Base-by-base conservation (phyloP, 2,329 filamentous ascomycete species). In the Fusarium ramigenum region DNA sequence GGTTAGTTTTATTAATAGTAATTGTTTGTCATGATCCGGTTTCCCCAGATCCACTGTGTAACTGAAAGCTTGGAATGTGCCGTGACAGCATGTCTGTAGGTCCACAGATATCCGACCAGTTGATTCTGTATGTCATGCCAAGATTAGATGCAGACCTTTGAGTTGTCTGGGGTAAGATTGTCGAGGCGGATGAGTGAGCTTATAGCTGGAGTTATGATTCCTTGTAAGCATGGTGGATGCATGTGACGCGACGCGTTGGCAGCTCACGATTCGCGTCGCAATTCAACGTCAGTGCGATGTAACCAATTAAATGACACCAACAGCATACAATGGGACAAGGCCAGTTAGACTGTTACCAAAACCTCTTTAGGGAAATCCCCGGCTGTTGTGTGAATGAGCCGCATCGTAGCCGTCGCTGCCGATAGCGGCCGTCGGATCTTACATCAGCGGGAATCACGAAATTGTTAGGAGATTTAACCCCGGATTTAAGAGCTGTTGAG, bases 1-100 rank as follows among this genome's bases (percentile, higher is more conserved):
- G 60, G 63, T 58, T 50, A 32, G 44, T 37, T 46, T 57, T 70
- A 61, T 70, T 71, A 71, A 71, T 71, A 67, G 56, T 71, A 71
- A 71, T 71, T 28, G 25, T 49, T 39, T 53, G 19, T 60, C 43
- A 28, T 18, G 9, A 39, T 18, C 21, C 7, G 19, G 19, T 32
- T 36, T 4, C 56, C 44, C 32, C 15, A 49, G 56, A 60, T 52
- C 57, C 44, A 60, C 56, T n/a, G 56, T 14, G 25, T 34, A 58
- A 40, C 40, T 58, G 54, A 58, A 57, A 36, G 54, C 54, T 57
- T 58, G 50, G 50, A n/a, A 28, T 40, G 23, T 54, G 25, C 50
- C 19, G 34, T 54, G 37, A 39, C 34, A 36, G 34, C 37, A 39
- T 21, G 18, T 39, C 37, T 39, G 18, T 19, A 39, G 37, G 49